phyloP scores from a whole-genome alignment of 805 yeast species.

The Jamesozyma jinghongensis region DNA sequence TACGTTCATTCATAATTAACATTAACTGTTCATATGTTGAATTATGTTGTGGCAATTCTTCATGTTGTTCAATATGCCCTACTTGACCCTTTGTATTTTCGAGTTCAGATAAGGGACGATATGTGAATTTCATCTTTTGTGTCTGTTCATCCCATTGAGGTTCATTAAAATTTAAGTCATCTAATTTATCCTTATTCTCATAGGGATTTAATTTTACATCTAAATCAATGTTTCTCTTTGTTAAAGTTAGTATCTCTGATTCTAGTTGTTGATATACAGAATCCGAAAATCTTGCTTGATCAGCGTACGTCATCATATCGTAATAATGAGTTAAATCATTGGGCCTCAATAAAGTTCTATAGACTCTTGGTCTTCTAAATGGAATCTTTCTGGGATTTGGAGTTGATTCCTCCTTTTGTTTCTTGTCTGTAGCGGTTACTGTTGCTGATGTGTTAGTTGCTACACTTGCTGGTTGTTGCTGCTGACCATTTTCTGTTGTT shows the following conservation, averaged over 20 bases:
- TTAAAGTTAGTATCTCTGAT: constrained; percentile 71
- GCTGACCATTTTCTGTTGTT: neutral
- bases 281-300: constrained; percentile 72
- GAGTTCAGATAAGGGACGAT: constrained; percentile 34
- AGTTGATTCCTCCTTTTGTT: constrained; percentile 5
- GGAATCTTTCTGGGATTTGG: constrained; percentile 1
- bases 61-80: constrained; percentile 47
- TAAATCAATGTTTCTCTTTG: constrained; percentile 68
- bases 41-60: constrained; percentile 63
- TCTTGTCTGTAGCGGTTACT: neutral
- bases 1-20: constrained; percentile 52
- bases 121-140: constrained; percentile 29
- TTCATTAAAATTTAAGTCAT: constrained; percentile 26
- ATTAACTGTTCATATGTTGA: constrained; percentile 87
- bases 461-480: neutral
- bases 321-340: constrained; percentile 75
- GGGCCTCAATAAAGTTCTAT: constrained; percentile 69
- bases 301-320: constrained; percentile 78
- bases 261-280: constrained; percentile 73
- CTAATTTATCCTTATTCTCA: constrained; percentile 32
- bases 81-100: constrained; percentile 34
- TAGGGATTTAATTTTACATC: constrained; percentile 68
- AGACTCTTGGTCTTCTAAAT: constrained; percentile 54
- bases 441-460: too few relatives aligned
- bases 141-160: constrained; percentile 38